Evolutionary conservation across 2,329 filamentous ascomycete genomes (phyloP).

Genomic region (Fusarium equiseti): DNA sequence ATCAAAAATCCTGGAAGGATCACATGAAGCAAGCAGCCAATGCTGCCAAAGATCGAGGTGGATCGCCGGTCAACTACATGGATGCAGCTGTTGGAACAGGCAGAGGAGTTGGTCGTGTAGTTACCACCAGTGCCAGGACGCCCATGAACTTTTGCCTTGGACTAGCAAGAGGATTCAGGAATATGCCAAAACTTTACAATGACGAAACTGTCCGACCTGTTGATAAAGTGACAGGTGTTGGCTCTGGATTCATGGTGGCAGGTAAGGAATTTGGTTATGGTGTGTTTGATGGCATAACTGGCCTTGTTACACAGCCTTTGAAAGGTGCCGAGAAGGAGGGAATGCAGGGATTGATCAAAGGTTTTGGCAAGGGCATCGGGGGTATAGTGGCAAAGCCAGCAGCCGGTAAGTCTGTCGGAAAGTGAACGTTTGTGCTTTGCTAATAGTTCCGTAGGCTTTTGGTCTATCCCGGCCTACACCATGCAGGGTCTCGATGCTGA

Average conservation of each 20-base stretch:
- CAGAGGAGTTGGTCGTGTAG: conserved; percentile 77
- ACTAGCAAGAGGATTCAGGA: conserved; percentile 87
- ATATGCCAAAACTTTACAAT: conserved; percentile 86
- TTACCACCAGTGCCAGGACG: conserved; percentile 79
- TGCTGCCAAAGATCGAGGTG: conserved; percentile 29
- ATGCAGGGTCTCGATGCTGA: conserved; percentile 87
- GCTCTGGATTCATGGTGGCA: conserved; percentile 81
- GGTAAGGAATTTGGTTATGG: conserved; percentile 83
- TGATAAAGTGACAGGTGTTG: conserved; percentile 82
- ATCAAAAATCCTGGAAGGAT: conserved; percentile 30
- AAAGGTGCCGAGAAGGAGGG: conserved; percentile 66
- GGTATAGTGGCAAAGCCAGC: conserved; percentile 86
- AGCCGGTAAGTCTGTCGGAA: conserved; percentile 67
- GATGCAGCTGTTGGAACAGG: conserved; percentile 74
- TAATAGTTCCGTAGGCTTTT: conserved; percentile 59
- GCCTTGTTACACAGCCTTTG: conserved; percentile 82
- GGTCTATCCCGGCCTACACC: conserved; percentile 81
- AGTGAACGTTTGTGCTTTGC: background rate
- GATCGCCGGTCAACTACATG: conserved; percentile 41
- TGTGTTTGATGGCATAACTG: conserved; percentile 84
- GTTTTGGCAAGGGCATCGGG: conserved; percentile 84
- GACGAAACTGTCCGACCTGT: conserved; percentile 83
- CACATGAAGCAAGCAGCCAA: conserved; percentile 32
- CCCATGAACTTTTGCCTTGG: conserved; percentile 89
- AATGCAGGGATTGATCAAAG: conserved; percentile 75